These are phyloP conservation scores for Pythium insidiosum DNA, from an alignment of 352 stramenopile species.

Conservation along the genomic window DNA sequence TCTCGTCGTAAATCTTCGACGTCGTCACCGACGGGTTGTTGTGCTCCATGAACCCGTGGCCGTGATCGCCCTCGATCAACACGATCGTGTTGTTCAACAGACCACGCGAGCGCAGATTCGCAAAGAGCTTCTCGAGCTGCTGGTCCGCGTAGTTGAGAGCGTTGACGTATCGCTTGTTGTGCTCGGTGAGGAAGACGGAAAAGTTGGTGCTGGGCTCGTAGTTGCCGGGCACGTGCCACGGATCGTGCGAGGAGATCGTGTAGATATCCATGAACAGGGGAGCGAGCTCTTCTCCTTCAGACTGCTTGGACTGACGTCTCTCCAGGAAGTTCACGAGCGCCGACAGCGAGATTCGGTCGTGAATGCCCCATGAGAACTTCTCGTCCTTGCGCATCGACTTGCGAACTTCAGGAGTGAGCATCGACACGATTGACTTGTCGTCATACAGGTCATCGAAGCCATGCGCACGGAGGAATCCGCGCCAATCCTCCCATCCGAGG, in stretches of 20 bases:
- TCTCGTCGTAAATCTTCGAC: conserved; percentile 6
- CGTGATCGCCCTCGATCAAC: conserved; percentile 11
- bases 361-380: conserved; percentile 4
- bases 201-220: conserved; percentile 7
- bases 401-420: background rate
- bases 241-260: conserved; percentile 8
- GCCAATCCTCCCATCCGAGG: conserved; percentile 8
- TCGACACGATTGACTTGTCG: background rate
- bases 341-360: conserved; percentile 6
- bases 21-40: conserved; percentile 8
- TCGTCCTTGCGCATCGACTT: conserved; percentile 1
- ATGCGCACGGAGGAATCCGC: conserved; percentile 1
- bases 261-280: conserved; percentile 12
- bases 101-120: background rate
- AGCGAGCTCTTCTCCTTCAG: background rate
- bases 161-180: conserved; percentile 8
- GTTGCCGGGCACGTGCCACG: background rate
- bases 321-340: conserved; percentile 1
- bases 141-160: conserved; percentile 9
- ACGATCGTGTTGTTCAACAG: conserved; percentile 14
- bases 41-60: conserved; percentile 8
- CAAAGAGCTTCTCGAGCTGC: conserved; percentile 4
- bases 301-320: background rate
- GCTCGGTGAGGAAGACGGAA: conserved; percentile 1
- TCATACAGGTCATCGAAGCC: conserved; percentile 7